These are phyloP conservation scores for Lactuca sativa DNA, from an alignment of 129 eudicot species.

Conservation along the genomic window DNA sequence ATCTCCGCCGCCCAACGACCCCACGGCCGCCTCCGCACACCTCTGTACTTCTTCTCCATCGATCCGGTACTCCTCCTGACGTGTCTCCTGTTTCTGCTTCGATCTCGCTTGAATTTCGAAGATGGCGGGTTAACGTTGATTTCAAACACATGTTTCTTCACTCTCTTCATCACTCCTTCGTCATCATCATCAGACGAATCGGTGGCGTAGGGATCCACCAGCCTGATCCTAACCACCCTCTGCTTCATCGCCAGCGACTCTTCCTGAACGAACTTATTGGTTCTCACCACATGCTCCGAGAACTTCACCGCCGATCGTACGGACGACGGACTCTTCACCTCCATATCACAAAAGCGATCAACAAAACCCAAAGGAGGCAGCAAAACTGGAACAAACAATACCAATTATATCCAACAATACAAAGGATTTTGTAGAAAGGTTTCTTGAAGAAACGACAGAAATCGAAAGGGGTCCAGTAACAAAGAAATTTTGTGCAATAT, in stretches of 20 bases:
- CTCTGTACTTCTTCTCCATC: constrained; percentile 45
- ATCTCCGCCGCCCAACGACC: constrained; percentile 85
- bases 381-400: neutral
- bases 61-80: constrained; percentile 15
- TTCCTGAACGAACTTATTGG: constrained; percentile 29
- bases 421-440: neutral
- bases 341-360: constrained; percentile 18
- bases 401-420: neutral
- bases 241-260: constrained; percentile 7
- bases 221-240: constrained; percentile 40
- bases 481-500: neutral
- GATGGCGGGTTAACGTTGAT: constrained; percentile 30
- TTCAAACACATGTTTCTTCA: constrained; percentile 42
- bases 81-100: constrained; percentile 1
- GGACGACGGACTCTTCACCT: constrained; percentile 14
- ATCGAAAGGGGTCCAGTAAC: neutral
- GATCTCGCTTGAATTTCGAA: neutral
- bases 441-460: neutral
- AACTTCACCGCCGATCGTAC: constrained; percentile 36
- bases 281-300: constrained; percentile 44
- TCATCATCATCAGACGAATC: constrained; percentile 41
- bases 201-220: constrained; percentile 69
- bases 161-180: constrained; percentile 19
- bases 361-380: neutral
- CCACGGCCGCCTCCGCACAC: constrained; percentile 71